phyloP scores from a whole-genome alignment of 495 filamentous ascomycete species.

The Lasiosphaeria ovina region DNA sequence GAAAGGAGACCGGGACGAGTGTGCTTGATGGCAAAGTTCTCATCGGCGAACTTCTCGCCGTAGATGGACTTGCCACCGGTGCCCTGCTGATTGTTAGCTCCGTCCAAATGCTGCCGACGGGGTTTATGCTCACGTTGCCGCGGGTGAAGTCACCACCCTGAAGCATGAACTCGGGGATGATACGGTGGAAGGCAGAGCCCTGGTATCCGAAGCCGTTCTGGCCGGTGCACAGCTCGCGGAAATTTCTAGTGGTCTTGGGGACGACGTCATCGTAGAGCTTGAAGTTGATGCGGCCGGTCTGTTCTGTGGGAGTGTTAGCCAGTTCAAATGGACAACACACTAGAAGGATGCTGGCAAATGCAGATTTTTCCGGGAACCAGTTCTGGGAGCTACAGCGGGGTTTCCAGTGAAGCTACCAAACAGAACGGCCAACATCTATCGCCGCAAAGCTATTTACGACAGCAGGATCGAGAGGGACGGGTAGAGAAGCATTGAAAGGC shows the following conservation, averaged over 20 bases:
- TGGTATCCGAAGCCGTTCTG: slow-evolving; percentile 85
- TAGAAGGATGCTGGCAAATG: background rate
- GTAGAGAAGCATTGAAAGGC: slow-evolving; percentile 2
- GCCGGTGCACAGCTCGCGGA: slow-evolving; percentile 88
- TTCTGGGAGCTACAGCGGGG: background rate
- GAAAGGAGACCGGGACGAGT: slow-evolving; percentile 63
- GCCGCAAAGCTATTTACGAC: background rate
- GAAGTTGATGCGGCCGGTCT: slow-evolving; percentile 82
- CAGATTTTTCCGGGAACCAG: slow-evolving; percentile 4
- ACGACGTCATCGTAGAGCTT: slow-evolving; percentile 82
- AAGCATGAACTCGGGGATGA: slow-evolving; percentile 97
- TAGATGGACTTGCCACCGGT: slow-evolving; percentile 87
- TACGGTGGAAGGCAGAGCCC: slow-evolving; percentile 87
- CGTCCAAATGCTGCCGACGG: background rate
- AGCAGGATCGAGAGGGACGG: background rate
- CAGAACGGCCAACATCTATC: too few relatives aligned
- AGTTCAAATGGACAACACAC: slow-evolving; percentile 1
- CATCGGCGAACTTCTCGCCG: slow-evolving; percentile 79
- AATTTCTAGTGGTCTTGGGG: slow-evolving; percentile 92
- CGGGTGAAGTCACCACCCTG: slow-evolving; percentile 99
- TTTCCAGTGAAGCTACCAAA: background rate
- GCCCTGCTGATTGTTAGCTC: slow-evolving; percentile 49
- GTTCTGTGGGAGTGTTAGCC: slow-evolving; percentile 50
- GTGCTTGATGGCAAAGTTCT: slow-evolving; percentile 73
- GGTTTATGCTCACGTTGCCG: slow-evolving; percentile 68